A percentile compares a stretch with the other conserved stretches of the same genome.
Conservation (phyloP, 805 yeast species). For the Metschnikowia gelsemii region DNA sequence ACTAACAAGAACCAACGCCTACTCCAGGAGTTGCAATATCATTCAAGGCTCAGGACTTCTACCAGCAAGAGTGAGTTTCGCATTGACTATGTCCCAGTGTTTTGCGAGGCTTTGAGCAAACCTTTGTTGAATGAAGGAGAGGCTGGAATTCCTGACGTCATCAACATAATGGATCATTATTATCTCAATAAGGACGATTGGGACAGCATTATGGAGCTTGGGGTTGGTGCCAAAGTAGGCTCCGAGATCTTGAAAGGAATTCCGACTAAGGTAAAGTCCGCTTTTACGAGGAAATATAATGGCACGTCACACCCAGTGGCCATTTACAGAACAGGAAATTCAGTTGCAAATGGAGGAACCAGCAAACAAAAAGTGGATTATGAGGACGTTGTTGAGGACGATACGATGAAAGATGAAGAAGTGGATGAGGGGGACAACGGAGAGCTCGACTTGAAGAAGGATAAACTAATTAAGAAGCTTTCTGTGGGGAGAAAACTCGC, state of each 20-base stretch:
- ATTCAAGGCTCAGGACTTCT: slow-evolving; percentile 75
- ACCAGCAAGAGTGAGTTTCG: slow-evolving; percentile 75
- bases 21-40: slow-evolving; percentile 85
- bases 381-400: slow-evolving; percentile 71
- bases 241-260: slow-evolving; percentile 55
- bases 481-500: slow-evolving; percentile 23
- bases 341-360: slow-evolving; percentile 36
- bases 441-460: slow-evolving; percentile 54
- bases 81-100: slow-evolving; percentile 67
- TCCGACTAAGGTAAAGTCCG: slow-evolving; percentile 75
- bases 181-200: slow-evolving; percentile 88
- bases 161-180: slow-evolving; percentile 78
- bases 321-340: slow-evolving; percentile 69
- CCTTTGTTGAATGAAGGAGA: slow-evolving; percentile 59
- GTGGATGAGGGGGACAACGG: slow-evolving; percentile 45
- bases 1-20: slow-evolving; percentile 72
- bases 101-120: slow-evolving; percentile 53
- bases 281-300: slow-evolving; percentile 86
- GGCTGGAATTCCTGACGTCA: slow-evolving; percentile 64
- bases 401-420: slow-evolving; percentile 45
- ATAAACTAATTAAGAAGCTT: slow-evolving; percentile 55
- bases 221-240: slow-evolving; percentile 56
- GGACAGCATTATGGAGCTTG: slow-evolving; percentile 82
- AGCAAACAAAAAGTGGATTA: slow-evolving; percentile 53
- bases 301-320: slow-evolving; percentile 77